These are phyloP conservation scores for Leishmania mexicana DNA, from an alignment of 208 protist genomes.

Conservation along the genomic window DNA sequence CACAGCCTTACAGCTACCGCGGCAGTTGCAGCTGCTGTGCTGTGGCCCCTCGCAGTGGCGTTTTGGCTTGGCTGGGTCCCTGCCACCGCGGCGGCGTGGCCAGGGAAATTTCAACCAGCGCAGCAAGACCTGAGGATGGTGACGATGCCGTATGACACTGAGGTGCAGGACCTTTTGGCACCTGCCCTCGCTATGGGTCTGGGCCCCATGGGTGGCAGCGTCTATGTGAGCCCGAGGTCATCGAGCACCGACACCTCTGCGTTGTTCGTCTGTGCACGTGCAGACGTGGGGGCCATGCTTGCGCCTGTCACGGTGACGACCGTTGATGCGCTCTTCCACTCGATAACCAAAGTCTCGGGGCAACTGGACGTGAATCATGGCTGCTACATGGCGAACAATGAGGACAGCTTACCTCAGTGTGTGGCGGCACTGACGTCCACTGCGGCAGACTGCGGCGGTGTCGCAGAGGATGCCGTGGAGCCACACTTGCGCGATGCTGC, in stretches of 20 bases:
- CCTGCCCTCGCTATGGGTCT: slow-evolving; percentile 15
- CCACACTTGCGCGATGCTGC: slow-evolving; percentile 11
- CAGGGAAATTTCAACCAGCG: background rate
- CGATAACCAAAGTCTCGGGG: background rate
- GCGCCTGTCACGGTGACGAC: slow-evolving; percentile 20
- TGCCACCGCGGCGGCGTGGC: background rate
- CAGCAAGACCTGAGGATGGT: background rate
- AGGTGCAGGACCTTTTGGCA: slow-evolving; percentile 27
- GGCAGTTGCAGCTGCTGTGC: background rate
- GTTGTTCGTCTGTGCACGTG: slow-evolving; percentile 17
- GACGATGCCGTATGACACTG: slow-evolving; percentile 10
- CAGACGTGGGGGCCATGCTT: slow-evolving; percentile 3
- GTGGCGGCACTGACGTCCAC: slow-evolving; percentile 23
- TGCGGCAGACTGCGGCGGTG: slow-evolving; percentile 23
- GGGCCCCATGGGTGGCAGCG: slow-evolving; percentile 19
- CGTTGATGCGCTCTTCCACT: slow-evolving; percentile 19
- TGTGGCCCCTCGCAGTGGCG: background rate
- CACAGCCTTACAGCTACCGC: background rate
- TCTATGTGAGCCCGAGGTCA: slow-evolving; percentile 8
- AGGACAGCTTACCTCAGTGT: slow-evolving; percentile 12
- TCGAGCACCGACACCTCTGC: background rate
- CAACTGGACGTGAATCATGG: slow-evolving; percentile 24
- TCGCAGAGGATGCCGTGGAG: slow-evolving; percentile 19
- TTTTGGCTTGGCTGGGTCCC: background rate
- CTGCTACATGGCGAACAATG: slow-evolving; percentile 21